Evolutionary conservation across 2,329 filamentous ascomycete genomes (phyloP).

Genomic region (Bipolaris gigantea): DNA sequence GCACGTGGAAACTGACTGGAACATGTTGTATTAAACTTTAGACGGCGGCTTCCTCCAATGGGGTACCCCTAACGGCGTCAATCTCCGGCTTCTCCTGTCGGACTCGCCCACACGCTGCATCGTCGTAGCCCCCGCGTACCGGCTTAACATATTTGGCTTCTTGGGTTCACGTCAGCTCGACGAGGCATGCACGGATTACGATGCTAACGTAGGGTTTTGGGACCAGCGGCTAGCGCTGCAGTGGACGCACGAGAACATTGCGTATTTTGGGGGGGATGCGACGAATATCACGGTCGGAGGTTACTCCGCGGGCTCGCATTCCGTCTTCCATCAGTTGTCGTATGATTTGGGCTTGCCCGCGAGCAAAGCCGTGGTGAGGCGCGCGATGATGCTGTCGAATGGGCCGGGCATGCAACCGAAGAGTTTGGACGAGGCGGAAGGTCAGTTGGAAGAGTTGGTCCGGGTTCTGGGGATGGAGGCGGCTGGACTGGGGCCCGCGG

Average conservation of each 20-base stretch:
- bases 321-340: slow-evolving; percentile 59
- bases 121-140: slow-evolving; percentile 59
- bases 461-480: slow-evolving; percentile 49
- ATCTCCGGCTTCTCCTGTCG: slow-evolving; percentile 51
- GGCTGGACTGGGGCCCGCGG: slow-evolving; percentile 37
- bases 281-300: slow-evolving; percentile 57
- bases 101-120: slow-evolving; percentile 53
- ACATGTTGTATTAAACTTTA: slow-evolving; percentile 16
- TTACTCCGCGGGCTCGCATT: slow-evolving; percentile 61
- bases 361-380: slow-evolving; percentile 52
- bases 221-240: slow-evolving; percentile 59
- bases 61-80: slow-evolving; percentile 54
- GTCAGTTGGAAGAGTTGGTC: slow-evolving; percentile 57
- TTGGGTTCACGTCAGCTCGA: slow-evolving; percentile 54
- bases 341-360: slow-evolving; percentile 57
- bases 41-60: slow-evolving; percentile 62
- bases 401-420: slow-evolving; percentile 58
- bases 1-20: slow-evolving; percentile 10
- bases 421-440: slow-evolving; percentile 50
- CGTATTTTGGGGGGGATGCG: slow-evolving; percentile 55
- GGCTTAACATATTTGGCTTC: slow-evolving; percentile 60
- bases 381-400: slow-evolving; percentile 59
- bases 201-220: slow-evolving; percentile 60
- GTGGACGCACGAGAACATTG: slow-evolving; percentile 57
- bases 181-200: slow-evolving; percentile 36